Evolutionary conservation across 306 rosid genomes (phyloP), one percentile per base, ranked within the genome.

Genomic region (Lathyrus tuberosus): DNA sequence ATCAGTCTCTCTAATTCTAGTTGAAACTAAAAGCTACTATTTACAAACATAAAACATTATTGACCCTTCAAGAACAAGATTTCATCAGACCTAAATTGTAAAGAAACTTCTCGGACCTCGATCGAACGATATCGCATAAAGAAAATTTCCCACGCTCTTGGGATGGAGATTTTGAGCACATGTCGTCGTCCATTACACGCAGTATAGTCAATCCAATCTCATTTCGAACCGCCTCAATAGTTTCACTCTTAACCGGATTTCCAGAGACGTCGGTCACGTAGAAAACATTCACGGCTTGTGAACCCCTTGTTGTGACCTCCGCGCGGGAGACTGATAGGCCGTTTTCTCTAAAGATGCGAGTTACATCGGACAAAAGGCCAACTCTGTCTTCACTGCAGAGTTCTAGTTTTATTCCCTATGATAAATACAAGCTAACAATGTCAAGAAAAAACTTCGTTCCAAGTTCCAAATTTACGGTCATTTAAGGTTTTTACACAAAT

Each of bases 301-400:
- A 79, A 4, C 89, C 97, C 22, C 89, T 84, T 13, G 97, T 94
- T 43, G 95, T 80, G 35, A 94, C 97, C 81, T 94, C 99, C 18
- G 99, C 99, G 35, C 97, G 84, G 42, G 78, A 83, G 9, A 94
- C 99, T 2, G 96, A 87, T 44, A 94, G 97, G 16, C 97, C 97
- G 4, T 94, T 94, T 72, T 94, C 99, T 85, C 99, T 81, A 52
- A 94, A 94, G 54, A 94, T 91, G 43, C 99, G 97, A 62, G 99
- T 94, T 75, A 88, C 97, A 24, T 94, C 97, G 10, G 97, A 94
- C 5, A 94, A 80, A 57, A 94, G 97, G 10, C 99, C 99, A 16
- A 75, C 80, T 73, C 97, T 87, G 72, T 94, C 99, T 11, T 94
- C 95, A 10, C 97, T 69, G 65, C 91, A 88, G 16, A 94, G 85